A percentile compares a stretch with the other conserved stretches of the same genome.
Conservation (phyloP, 2,329 filamentous ascomycete species). For the Fusarium sulawesiense region DNA sequence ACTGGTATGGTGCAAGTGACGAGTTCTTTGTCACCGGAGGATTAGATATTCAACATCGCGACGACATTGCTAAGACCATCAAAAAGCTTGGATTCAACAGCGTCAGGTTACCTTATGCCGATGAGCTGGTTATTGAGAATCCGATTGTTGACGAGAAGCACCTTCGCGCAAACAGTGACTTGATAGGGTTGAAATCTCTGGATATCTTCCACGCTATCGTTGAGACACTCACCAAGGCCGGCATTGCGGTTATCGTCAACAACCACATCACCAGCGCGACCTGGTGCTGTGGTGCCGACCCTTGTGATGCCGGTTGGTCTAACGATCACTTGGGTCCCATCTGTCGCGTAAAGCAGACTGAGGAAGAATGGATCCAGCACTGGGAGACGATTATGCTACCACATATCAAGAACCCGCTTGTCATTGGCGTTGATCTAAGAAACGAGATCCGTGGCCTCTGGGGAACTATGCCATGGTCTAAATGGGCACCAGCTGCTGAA, state of each 20-base stretch:
- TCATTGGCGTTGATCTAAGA: slow-evolving; percentile 74
- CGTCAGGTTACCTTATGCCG: slow-evolving; percentile 74
- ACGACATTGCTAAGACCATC: slow-evolving; percentile 69
- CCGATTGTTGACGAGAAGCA: slow-evolving; percentile 62
- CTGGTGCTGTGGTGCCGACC: slow-evolving; percentile 76
- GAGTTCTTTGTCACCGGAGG: slow-evolving; percentile 73
- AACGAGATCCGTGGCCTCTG: slow-evolving; percentile 77
- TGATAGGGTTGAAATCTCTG: slow-evolving; percentile 66
- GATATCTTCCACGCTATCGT: slow-evolving; percentile 71
- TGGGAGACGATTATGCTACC: slow-evolving; percentile 74
- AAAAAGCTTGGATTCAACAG: slow-evolving; percentile 75
- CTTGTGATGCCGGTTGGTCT: slow-evolving; percentile 74
- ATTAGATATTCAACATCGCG: slow-evolving; percentile 71
- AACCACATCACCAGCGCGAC: slow-evolving; percentile 76
- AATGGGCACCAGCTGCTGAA: slow-evolving; percentile 73
- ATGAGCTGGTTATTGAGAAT: slow-evolving; percentile 73
- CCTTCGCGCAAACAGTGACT: slow-evolving; percentile 69
- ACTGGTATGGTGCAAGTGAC: slow-evolving; percentile 79
- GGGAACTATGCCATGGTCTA: slow-evolving; percentile 75
- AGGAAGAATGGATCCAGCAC: slow-evolving; percentile 73
- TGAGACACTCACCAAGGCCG: slow-evolving; percentile 68
- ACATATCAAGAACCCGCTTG: slow-evolving; percentile 67
- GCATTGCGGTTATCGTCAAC: slow-evolving; percentile 74
- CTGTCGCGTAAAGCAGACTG: slow-evolving; percentile 71
- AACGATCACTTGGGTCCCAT: slow-evolving; percentile 71